Evolutionary conservation across 768 basidiomycete species (phyloP), one percentile per base, ranked within the genome.

Genomic region (Pholiota conissans): DNA sequence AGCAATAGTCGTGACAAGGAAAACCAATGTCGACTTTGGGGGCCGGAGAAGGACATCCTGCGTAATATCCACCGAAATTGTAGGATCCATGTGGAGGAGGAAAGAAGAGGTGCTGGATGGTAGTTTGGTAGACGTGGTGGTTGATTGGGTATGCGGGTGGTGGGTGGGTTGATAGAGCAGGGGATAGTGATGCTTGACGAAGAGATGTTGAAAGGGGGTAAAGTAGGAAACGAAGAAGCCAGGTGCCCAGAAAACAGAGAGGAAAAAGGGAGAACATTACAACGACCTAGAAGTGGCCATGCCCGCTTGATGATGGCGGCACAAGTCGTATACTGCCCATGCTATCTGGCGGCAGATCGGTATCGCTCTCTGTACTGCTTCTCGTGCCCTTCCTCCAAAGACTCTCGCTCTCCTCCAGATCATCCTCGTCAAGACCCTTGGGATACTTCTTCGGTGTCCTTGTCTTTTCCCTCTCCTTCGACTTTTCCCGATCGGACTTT

Each of bases 321-420:
- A 67, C 66, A 10, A 67, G 63, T 22, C 64, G 50, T 47, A 67
- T 61, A 18, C 66, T 63, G 14, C 63, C 63, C 52, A 42, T 47
- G 29, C 59, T 61, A 2, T 59, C 57, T 35, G 62, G 54, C 24
- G 57, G 47, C 9, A 50, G 20, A 0, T 45, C 53, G 29, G 24
- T 45, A 20, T 55, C 59, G 48, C 52, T 53, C 30, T 54, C 59
- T 29, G 64, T 63, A 26, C 54, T 39, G 24, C 61, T 62, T 16
- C 40, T 50, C 32, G 54, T 27, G 13, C 32, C 57, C 50, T 65
- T 65, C 28, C 59, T 55, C 81, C 81, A 84, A 54, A 89, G 63
- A 49, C 84, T 79, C 51, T 80, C 67, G 54, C 83, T 84, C 71
- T 89, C 87, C 55, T 88, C 87, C 49, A 69, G 67, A 52, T 89